A percentile compares a stretch with the other conserved stretches of the same genome.
Evolutionary conservation across 2,329 filamentous ascomycete species (phyloP).

Genomic region (Whalleya microplaca): DNA sequence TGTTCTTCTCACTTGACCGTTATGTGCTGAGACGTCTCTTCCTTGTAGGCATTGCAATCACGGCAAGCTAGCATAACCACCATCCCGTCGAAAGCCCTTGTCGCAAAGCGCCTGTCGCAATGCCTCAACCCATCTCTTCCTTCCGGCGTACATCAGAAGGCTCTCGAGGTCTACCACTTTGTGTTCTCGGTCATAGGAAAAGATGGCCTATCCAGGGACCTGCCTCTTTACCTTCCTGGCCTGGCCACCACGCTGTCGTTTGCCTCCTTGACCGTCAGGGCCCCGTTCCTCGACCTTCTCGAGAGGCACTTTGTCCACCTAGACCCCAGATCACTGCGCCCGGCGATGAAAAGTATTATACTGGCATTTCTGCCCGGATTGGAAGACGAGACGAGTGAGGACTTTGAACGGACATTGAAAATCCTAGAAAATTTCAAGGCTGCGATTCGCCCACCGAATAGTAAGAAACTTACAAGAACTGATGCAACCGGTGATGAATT

Average conservation of each 20-base stretch:
- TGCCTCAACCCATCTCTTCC: slow-evolving; percentile 92
- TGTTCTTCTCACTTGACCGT: background rate
- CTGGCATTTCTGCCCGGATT: slow-evolving; percentile 87
- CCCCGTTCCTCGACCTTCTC: slow-evolving; percentile 81
- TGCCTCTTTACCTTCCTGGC: slow-evolving; percentile 87
- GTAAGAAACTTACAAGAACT: slow-evolving; percentile 53
- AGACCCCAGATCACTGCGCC: slow-evolving; percentile 72
- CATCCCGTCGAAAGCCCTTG: slow-evolving; percentile 79
- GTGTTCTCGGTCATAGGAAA: slow-evolving; percentile 85
- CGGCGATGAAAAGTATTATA: slow-evolving; percentile 88
- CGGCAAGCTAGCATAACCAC: slow-evolving; percentile 72
- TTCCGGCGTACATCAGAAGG: slow-evolving; percentile 96
- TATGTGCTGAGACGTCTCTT: slow-evolving; percentile 31
- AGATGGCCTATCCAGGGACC: slow-evolving; percentile 78
- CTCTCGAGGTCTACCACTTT: slow-evolving; percentile 89
- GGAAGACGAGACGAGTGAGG: slow-evolving; percentile 95
- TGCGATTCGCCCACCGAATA: slow-evolving; percentile 60
- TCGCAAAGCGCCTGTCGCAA: slow-evolving; percentile 91
- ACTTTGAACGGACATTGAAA: slow-evolving; percentile 85
- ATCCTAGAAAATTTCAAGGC: slow-evolving; percentile 79
- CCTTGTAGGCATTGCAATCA: slow-evolving; percentile 79
- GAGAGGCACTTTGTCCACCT: slow-evolving; percentile 79
- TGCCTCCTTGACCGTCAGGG: slow-evolving; percentile 87
- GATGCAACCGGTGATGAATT: slow-evolving; percentile 75
- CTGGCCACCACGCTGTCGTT: slow-evolving; percentile 89